A percentile compares a stretch with the other conserved stretches of the same genome.
phyloP scores from a whole-genome alignment of 495 filamentous ascomycete genomes.

The Penicillium mononematosum region DNA sequence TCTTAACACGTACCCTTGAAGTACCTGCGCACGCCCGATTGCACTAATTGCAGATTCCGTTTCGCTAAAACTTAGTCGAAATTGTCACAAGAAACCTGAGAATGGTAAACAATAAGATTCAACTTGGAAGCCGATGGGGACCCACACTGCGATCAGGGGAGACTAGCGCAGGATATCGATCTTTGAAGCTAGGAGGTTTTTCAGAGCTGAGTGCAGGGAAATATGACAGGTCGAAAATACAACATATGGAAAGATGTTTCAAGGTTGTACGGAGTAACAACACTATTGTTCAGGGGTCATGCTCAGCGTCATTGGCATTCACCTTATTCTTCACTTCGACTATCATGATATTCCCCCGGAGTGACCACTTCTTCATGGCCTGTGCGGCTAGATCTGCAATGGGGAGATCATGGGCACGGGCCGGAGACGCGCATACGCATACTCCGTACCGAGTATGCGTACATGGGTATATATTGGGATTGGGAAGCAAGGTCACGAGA shows the following conservation, averaged over 20 bases:
- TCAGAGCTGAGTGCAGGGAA: conserved; percentile 3
- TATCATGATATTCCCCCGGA: conserved; percentile 14
- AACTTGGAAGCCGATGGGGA: conserved; percentile 2
- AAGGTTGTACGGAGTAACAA: no score
- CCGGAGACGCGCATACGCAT: conserved; percentile 2
- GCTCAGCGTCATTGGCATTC: neutral
- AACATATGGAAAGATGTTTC: no score
- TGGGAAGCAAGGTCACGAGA: neutral
- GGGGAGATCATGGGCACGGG: conserved; percentile 13
- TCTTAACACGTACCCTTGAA: conserved; percentile 4
- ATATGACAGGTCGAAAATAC: neutral
- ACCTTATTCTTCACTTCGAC: conserved; percentile 9
- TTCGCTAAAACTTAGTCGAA: conserved; percentile 25
- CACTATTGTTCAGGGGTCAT: no score
- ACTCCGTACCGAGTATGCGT: no score
- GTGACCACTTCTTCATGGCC: conserved; percentile 11
- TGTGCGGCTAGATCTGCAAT: conserved; percentile 17
- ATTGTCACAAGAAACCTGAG: conserved; percentile 17
- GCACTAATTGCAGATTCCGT: conserved; percentile 33
- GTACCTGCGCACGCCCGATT: conserved; percentile 28
- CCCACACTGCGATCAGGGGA: conserved; percentile 20
- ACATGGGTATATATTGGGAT: neutral
- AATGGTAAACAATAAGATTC: conserved; percentile 18
- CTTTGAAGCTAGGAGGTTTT: conserved; percentile 7
- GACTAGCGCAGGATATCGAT: conserved; percentile 2